Evolutionary conservation across 176 grass and related monocot species (phyloP), one percentile per base, ranked within the genome.

Genomic region (Typha latifolia): DNA sequence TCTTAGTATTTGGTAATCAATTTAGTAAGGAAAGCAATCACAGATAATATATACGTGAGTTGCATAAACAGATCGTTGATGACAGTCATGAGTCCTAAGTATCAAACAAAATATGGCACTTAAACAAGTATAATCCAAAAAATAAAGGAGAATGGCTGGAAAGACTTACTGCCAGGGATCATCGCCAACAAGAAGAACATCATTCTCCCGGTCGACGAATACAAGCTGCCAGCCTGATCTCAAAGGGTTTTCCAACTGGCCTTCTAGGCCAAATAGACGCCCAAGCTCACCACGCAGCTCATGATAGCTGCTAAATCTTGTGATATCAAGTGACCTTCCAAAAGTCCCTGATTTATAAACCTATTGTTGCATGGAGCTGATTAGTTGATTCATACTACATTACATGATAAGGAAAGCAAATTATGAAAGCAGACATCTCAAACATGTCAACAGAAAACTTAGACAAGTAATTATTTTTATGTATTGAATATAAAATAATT

Each of bases 171-270:
- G 93, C 93, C 93, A 97, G 66, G 93, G 93, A 69, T 86, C 93
- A 0, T 97, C 93, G 15, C 93, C 93, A 15, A 97, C 80, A 50
- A 97, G 93, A 63, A 97, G 93, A 79, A 92, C 83, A 47, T 97
- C 88, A 16, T 92, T 82, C 80, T 97, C 93, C 22, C 80, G 77
- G 85, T 97, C 93, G 63, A 97, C 83, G 57, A 97, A 97, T 97
- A 97, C 93, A 97, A 97, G 93, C 93, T 97, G 93, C 93, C 93
- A 97, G 93, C 93, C 93, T 97, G 93, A 97, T 97, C 93, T 97
- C 75, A 86, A 63, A 34, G 93, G 88, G 80, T 97, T 80, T 84
- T 97, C 93, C 85, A 97, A 91, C 67, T 91, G 82, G 72, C 85
- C 93, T 62, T 92, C 85, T 18, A 97, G 82, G 72, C 88, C 93